These are phyloP conservation scores for Mucor irregularis DNA, from an alignment of 371 early-diverging fungal genomes.

Conservation along the genomic window DNA sequence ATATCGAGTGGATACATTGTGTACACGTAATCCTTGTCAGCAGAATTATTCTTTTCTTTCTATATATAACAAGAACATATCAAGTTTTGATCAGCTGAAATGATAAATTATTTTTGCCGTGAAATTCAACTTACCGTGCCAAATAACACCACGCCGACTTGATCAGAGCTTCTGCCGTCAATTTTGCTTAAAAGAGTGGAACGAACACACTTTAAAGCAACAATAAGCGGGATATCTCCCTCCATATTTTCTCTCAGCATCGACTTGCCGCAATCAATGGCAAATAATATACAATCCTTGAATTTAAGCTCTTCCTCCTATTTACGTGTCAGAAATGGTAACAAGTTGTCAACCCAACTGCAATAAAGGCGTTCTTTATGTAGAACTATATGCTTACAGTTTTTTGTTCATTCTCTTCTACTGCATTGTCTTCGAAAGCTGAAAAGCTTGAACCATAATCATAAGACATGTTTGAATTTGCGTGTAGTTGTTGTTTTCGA, in stretches of 20 bases:
- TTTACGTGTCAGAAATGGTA: too few relatives aligned
- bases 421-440: background rate
- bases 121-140: constrained; percentile 54
- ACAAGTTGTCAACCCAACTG: too few relatives aligned
- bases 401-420: background rate
- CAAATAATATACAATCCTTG: constrained; percentile 64
- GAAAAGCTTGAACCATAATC: background rate
- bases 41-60: constrained; percentile 45
- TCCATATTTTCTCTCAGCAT: constrained; percentile 53
- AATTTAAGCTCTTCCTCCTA: constrained; percentile 13
- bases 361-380: too few relatives aligned
- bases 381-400: too few relatives aligned
- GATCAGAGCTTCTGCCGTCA: constrained; percentile 56
- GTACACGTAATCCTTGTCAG: constrained; percentile 58
- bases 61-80: background rate
- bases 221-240: constrained; percentile 48
- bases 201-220: constrained; percentile 49
- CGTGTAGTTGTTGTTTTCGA: too few relatives aligned
- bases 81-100: too few relatives aligned
- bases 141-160: constrained; percentile 64
- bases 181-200: constrained; percentile 57
- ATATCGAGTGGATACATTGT: constrained; percentile 63
- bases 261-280: constrained; percentile 62
- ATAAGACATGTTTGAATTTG: background rate
- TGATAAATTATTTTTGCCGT: too few relatives aligned